Percentiles rank a stretch among this genome's conserved stretches.
Evolutionary conservation across 2,329 filamentous ascomycete genomes (phyloP).

Genomic region (Colletotrichum graminicola): DNA sequence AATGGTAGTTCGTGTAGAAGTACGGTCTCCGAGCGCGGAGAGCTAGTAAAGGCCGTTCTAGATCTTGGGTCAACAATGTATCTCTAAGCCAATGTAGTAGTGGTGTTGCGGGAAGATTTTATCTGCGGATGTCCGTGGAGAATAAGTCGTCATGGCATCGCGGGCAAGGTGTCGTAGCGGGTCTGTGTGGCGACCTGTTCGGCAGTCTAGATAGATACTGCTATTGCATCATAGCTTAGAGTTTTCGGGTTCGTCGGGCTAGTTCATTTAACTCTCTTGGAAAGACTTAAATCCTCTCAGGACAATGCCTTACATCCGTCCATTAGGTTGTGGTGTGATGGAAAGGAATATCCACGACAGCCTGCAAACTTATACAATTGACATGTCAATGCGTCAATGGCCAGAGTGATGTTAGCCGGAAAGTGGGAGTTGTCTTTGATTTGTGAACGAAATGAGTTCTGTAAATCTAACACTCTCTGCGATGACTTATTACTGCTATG

Average conservation of each 20-base stretch:
- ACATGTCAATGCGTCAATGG: background rate
- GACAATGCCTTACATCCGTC: no score
- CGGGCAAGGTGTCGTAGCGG: constrained; percentile 33
- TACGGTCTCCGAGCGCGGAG: background rate
- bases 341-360: no score
- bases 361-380: background rate
- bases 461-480: background rate
- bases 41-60: background rate
- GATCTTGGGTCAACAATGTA: background rate
- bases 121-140: constrained; percentile 36
- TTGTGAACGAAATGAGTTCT: background rate
- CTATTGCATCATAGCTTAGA: constrained; percentile 39
- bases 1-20: background rate
- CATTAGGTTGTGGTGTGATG: no score
- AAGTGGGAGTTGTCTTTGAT: background rate
- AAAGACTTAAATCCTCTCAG: background rate
- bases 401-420: background rate
- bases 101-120: constrained; percentile 10
- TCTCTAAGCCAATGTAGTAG: background rate
- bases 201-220: background rate
- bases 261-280: no score
- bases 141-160: constrained; percentile 18
- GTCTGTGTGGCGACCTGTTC: constrained; percentile 36
- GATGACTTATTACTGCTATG: background rate
- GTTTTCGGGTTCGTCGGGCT: constrained; percentile 17